A percentile compares a stretch with the other conserved stretches of the same genome.
Conservation (phyloP, 176 grass and related monocot species). For the Phragmites australis region DNA sequence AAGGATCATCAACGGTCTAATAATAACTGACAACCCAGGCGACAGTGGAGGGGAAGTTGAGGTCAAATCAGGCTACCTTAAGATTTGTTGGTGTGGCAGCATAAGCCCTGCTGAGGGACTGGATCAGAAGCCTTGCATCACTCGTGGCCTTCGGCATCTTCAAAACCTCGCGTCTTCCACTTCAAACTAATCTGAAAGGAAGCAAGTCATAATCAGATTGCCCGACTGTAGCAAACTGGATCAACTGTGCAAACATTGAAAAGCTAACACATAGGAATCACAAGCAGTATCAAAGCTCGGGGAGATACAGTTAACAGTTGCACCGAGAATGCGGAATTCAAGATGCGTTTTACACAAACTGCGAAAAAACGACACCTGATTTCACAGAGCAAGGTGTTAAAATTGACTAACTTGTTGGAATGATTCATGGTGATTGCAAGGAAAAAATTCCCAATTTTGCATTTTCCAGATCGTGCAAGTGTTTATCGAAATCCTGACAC, state of each 20-base stretch:
- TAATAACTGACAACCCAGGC: no score
- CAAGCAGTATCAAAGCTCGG: no score
- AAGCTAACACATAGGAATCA: no score
- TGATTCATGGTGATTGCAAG: no score
- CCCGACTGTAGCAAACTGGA: not conserved
- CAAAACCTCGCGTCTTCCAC: not conserved
- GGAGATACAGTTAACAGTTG: no score
- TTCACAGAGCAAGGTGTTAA: no score
- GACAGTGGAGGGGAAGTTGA: not conserved
- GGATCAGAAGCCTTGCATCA: slow-evolving; percentile 70
- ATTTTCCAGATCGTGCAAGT: no score
- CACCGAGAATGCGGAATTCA: not conserved
- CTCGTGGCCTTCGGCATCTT: slow-evolving; percentile 63
- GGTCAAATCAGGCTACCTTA: slow-evolving; percentile 41
- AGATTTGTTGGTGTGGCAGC: slow-evolving; percentile 76
- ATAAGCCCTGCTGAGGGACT: slow-evolving; percentile 82
- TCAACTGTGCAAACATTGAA: not conserved
- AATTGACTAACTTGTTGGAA: no score
- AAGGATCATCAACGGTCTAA: not conserved
- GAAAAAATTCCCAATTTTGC: no score
- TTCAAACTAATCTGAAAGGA: not conserved
- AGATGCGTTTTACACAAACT: no score
- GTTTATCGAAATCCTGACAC: no score
- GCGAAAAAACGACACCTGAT: no score
- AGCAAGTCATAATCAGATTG: not conserved